These are phyloP conservation scores for Fragaria ananassa DNA, from an alignment of 306 rosid species.

Conservation along the genomic window DNA sequence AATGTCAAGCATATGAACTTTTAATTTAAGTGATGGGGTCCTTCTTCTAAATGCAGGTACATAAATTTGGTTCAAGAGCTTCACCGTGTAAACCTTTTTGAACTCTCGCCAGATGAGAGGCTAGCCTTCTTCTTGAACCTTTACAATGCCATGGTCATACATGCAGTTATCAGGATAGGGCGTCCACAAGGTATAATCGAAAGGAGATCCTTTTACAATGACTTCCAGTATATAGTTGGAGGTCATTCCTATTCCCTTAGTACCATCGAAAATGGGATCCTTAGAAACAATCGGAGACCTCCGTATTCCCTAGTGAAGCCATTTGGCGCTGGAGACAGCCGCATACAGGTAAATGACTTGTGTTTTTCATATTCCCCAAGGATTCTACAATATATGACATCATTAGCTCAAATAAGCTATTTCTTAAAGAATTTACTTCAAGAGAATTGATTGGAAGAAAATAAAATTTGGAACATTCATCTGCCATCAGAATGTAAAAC, in stretches of 20 bases:
- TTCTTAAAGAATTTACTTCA: neutral
- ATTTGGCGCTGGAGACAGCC: slow-evolving; percentile 59
- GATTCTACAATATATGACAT: neutral
- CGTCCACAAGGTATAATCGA: slow-evolving; percentile 69
- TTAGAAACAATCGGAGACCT: slow-evolving; percentile 74
- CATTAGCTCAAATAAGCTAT: neutral
- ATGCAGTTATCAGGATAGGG: slow-evolving; percentile 67
- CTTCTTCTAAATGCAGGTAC: slow-evolving; percentile 48
- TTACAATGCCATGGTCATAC: slow-evolving; percentile 94
- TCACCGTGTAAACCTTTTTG: slow-evolving; percentile 66
- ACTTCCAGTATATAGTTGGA: slow-evolving; percentile 76
- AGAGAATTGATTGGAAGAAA: neutral
- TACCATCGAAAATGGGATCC: slow-evolving; percentile 69
- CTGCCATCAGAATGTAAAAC: neutral
- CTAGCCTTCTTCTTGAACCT: slow-evolving; percentile 85
- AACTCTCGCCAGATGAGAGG: slow-evolving; percentile 61
- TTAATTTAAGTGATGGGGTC: slow-evolving; percentile 3
- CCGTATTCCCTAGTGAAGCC: slow-evolving; percentile 74
- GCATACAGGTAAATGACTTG: slow-evolving; percentile 56
- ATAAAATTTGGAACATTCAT: neutral
- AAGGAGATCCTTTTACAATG: slow-evolving; percentile 70
- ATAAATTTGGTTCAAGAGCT: slow-evolving; percentile 67
- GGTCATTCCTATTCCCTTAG: slow-evolving; percentile 71
- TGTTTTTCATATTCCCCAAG: neutral
- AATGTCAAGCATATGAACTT: neutral